Evolutionary conservation across 495 filamentous ascomycete species (phyloP).

Genomic region (Aspergillus sparsus): DNA sequence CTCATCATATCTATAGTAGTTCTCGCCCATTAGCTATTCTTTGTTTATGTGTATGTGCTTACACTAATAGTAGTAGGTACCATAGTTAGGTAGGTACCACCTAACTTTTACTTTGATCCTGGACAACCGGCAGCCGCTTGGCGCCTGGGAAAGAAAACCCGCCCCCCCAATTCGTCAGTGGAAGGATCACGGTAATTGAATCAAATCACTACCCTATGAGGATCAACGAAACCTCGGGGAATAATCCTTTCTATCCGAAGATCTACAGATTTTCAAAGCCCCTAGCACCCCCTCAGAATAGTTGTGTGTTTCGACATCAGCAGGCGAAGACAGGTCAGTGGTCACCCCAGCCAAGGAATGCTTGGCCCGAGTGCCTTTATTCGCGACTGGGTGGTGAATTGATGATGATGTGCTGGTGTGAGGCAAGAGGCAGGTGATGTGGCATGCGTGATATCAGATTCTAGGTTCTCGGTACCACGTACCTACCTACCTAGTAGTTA

Average conservation of each 20-base stretch:
- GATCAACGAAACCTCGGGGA: neutral
- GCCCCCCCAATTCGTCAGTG: too few relatives aligned
- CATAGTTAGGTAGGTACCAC: too few relatives aligned
- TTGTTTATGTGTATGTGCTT: too few relatives aligned
- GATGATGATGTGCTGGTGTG: too few relatives aligned
- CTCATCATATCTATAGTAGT: too few relatives aligned
- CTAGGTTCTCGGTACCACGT: too few relatives aligned
- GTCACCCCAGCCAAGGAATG: conserved; percentile 12
- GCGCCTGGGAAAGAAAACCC: neutral
- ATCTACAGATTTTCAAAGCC: neutral
- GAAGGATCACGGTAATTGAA: neutral
- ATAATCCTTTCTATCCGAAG: neutral
- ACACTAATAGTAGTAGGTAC: too few relatives aligned
- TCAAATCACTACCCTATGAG: neutral
- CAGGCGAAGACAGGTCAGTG: neutral
- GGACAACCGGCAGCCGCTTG: neutral
- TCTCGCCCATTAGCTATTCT: too few relatives aligned
- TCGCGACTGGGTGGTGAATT: too few relatives aligned
- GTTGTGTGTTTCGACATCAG: neutral
- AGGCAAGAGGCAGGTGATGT: neutral
- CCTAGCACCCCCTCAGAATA: neutral
- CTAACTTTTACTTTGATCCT: neutral
- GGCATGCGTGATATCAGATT: neutral
- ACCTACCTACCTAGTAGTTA: too few relatives aligned
- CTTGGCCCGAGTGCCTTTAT: conserved; percentile 9